Conservation (phyloP, 2,329 filamentous ascomycete genomes). For the Orbilia brochopaga region DNA sequence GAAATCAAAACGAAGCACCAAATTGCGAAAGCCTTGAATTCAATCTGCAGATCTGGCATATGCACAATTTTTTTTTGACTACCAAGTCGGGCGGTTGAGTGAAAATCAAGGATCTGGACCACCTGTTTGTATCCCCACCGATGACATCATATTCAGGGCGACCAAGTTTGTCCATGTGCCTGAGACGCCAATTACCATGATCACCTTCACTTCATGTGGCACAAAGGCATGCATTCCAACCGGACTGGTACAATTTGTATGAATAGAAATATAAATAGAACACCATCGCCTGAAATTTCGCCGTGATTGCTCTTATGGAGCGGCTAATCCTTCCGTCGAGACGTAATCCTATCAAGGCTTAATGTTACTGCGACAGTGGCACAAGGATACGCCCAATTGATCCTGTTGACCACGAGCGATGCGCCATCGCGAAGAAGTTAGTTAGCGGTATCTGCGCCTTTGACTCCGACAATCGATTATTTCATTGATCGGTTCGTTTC, state of each 20-base stretch:
- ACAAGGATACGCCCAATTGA: neutral
- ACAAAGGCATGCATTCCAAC: neutral
- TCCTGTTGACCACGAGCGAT: neutral
- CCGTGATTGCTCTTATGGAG: neutral
- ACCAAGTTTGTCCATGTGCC: neutral
- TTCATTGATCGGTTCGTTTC: no score
- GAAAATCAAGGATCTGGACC: neutral
- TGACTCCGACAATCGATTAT: neutral
- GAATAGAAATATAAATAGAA: neutral
- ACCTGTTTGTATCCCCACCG: neutral
- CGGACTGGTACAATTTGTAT: neutral
- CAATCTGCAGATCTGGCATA: neutral
- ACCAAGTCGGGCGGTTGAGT: neutral
- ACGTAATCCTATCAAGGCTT: neutral
- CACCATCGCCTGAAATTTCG: neutral
- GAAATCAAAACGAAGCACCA: no score
- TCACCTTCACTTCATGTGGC: neutral
- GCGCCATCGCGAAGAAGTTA: neutral
- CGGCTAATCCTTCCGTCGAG: neutral
- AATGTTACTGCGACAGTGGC: neutral
- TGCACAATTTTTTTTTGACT: neutral
- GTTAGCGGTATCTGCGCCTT: neutral
- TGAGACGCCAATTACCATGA: neutral
- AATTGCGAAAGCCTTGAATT: no score
- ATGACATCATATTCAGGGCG: slow-evolving; percentile 6